Base-by-base conservation (phyloP, 2,329 filamentous ascomycete genomes). In the Alternaria triticina region DNA sequence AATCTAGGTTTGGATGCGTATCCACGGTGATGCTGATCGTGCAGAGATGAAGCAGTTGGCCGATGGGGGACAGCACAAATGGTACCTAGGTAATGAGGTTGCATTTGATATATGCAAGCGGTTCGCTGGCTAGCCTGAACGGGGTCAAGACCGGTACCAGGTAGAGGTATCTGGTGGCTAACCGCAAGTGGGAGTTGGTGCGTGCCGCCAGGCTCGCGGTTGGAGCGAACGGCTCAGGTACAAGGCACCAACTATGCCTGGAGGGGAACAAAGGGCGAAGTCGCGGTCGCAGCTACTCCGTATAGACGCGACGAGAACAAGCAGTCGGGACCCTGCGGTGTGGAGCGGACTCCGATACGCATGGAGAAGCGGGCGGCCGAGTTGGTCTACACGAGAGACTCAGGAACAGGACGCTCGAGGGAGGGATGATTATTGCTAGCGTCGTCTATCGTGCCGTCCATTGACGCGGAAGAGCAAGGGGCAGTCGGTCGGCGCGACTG, bases 41-140 rank as follows among this genome's bases (percentile, higher is more conserved):
- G 45, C 20, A 23, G 27, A 20, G 25, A 33, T 40, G 44, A 13
- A 23, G 28, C 17, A 43, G 49, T 20, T 28, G 17, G 17, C 33
- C 17, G 28, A 36, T 28, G 49, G 49, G 28, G 6, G 40, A 28
- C 8, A 36, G 54, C 25, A 49, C 15, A 25, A 47, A n/a, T 30
- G 43, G 54, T 22, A 22, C 20, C 20, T 22, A 22, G 20, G 20
- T 25, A 30, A 50, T 36, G 27, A 57, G 30, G 54, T 54, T 52
- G 30, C 57, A 30, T 30, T 45, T 52, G 49, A 47, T 27, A 28
- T 49, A 17, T 65, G 51, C 57, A 61, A 54, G 59, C 44, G n/a
- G 36, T 40, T 17, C 36, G 59, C 57, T 46, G 15, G 49, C 66
- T 68, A 67, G 55, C 55, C 61, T 20, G 20, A 50, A 62, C n/a